These are phyloP conservation scores for Paramyrothecium sp. DNA, from an alignment of 2,329 filamentous ascomycete species.

Conservation along the genomic window DNA sequence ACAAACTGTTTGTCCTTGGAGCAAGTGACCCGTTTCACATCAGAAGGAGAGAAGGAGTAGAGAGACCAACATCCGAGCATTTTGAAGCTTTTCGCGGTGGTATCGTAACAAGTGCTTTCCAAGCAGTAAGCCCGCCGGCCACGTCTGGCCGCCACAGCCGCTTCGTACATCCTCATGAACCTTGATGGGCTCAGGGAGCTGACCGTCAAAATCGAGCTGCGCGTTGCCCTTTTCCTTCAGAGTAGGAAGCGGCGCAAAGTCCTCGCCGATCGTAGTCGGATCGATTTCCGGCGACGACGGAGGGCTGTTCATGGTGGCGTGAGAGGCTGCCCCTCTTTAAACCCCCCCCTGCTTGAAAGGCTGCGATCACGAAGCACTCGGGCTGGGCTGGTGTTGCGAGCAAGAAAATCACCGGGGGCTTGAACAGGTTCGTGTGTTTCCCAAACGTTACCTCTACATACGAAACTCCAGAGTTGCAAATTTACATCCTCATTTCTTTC, in stretches of 20 bases:
- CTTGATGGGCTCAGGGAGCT: constrained; percentile 67
- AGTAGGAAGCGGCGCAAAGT: constrained; percentile 57
- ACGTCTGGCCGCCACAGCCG: constrained; percentile 90
- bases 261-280: constrained; percentile 50
- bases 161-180: constrained; percentile 83
- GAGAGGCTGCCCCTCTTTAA: background rate
- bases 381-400: too few relatives aligned
- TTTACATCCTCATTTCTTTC: background rate
- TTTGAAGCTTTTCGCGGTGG: constrained; percentile 59
- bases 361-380: too few relatives aligned
- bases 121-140: constrained; percentile 90
- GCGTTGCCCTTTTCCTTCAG: constrained; percentile 56
- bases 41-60: constrained; percentile 4
- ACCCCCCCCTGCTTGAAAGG: too few relatives aligned
- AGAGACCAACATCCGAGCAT: constrained; percentile 65
- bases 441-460: too few relatives aligned
- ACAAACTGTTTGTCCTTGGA: too few relatives aligned
- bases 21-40: too few relatives aligned
- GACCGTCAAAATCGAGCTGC: constrained; percentile 66
- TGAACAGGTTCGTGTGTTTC: too few relatives aligned
- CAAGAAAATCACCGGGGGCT: too few relatives aligned
- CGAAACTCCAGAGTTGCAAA: background rate
- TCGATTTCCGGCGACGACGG: constrained; percentile 50
- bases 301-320: constrained; percentile 23
- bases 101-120: constrained; percentile 81